Evolutionary conservation across 805 yeast species (phyloP).

Genomic region (Ogataea allantospora): DNA sequence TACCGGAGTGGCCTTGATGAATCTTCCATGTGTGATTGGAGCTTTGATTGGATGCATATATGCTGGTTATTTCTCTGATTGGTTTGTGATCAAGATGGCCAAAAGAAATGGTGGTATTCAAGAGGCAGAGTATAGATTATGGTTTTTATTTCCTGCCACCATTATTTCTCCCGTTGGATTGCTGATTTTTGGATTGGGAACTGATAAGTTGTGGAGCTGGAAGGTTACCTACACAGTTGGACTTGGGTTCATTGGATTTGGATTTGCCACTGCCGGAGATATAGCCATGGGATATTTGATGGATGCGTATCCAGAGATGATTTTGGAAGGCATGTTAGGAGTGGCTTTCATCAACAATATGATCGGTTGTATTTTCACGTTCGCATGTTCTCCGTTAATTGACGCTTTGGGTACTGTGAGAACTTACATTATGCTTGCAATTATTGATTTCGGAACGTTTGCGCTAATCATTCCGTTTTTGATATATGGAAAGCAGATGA

Average conservation of each 20-base stretch:
- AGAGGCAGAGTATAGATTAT: conserved; percentile 65
- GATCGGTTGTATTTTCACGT: conserved; percentile 65
- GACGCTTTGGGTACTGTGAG: conserved; percentile 55
- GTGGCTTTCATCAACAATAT: conserved; percentile 63
- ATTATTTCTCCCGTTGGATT: conserved; percentile 61
- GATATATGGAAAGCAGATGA: conserved; percentile 33
- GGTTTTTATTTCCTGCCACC: conserved; percentile 54
- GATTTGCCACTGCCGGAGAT: conserved; percentile 72
- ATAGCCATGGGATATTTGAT: conserved; percentile 64
- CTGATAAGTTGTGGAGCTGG: conserved; percentile 54
- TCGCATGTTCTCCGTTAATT: conserved; percentile 61
- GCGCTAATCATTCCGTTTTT: conserved; percentile 48
- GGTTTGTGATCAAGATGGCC: conserved; percentile 60
- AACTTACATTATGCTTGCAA: conserved; percentile 61
- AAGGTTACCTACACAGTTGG: conserved; percentile 53
- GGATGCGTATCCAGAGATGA: conserved; percentile 69
- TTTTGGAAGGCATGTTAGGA: conserved; percentile 70
- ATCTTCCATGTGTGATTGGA: conserved; percentile 66
- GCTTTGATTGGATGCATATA: conserved; percentile 64
- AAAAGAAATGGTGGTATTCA: conserved; percentile 57
- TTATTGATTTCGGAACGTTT: conserved; percentile 54
- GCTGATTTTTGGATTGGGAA: conserved; percentile 64
- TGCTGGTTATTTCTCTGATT: conserved; percentile 60
- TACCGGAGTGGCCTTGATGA: conserved; percentile 72
- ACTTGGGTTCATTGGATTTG: conserved; percentile 62